A percentile compares a stretch with the other conserved stretches of the same genome.
phyloP scores from a whole-genome alignment of 2,329 filamentous ascomycete genomes.

The Colletotrichum chrysophilum region DNA sequence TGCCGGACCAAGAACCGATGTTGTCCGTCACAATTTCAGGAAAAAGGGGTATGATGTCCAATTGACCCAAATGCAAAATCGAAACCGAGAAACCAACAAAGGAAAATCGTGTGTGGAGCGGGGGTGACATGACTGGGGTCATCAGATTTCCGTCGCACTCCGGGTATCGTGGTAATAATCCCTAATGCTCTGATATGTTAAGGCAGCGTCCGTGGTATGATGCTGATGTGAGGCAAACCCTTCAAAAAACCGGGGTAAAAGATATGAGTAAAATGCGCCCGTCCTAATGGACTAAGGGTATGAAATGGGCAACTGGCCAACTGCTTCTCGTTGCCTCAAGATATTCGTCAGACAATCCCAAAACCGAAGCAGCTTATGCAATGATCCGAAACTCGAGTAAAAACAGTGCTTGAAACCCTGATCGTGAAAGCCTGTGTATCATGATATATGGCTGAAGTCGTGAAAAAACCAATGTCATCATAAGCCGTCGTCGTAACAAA shows the following conservation, averaged over 20 bases:
- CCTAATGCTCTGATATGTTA: slow-evolving; percentile 22
- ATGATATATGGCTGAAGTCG: neutral
- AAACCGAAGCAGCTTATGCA: slow-evolving; percentile 16
- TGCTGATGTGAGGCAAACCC: neutral
- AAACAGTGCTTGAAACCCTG: neutral
- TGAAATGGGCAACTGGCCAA: neutral
- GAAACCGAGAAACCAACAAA: neutral
- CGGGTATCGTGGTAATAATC: slow-evolving; percentile 23
- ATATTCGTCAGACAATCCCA: neutral
- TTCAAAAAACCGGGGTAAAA: neutral
- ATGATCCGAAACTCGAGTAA: neutral
- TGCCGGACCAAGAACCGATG: neutral
- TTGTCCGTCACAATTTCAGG: neutral
- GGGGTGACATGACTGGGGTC: slow-evolving; percentile 22
- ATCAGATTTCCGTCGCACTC: slow-evolving; percentile 25
- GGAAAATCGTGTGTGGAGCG: slow-evolving; percentile 19
- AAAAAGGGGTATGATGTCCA: slow-evolving; percentile 13
- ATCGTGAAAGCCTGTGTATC: neutral
- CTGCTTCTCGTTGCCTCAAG: neutral
- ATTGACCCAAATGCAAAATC: neutral
- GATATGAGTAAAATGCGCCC: neutral
- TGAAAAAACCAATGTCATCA: neutral
- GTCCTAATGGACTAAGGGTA: neutral
- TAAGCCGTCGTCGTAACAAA: neutral
- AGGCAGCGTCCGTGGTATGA: slow-evolving; percentile 14